A percentile compares a stretch with the other conserved stretches of the same genome.
These are phyloP conservation scores for Scedosporium apiospermum DNA, from an alignment of 2,329 filamentous ascomycete genomes.

Conservation along the genomic window DNA sequence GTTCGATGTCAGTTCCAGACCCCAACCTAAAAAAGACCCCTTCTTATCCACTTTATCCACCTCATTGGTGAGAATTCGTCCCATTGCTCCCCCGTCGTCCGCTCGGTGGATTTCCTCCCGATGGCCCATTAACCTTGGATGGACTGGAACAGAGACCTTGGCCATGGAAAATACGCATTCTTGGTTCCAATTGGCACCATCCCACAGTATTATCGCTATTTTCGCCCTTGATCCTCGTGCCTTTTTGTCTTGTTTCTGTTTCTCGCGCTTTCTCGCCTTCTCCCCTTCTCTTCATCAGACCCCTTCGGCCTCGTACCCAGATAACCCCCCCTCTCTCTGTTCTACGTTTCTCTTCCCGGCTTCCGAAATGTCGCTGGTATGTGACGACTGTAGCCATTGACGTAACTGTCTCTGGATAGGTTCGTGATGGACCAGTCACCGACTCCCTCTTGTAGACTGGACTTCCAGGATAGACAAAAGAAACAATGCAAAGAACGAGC, in stretches of 20 bases:
- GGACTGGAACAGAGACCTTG: not conserved
- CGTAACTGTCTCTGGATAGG: not conserved
- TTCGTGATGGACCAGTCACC: not conserved
- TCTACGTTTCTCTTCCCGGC: not conserved
- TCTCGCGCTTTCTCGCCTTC: not conserved
- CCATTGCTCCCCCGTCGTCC: not conserved
- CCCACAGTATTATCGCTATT: not conserved
- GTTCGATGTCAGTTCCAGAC: not conserved
- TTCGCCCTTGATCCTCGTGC: not conserved
- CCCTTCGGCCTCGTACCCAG: not conserved
- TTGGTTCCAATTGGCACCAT: not conserved
- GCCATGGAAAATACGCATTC: not conserved
- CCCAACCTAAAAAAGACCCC: not conserved
- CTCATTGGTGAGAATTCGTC: not conserved
- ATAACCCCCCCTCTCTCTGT: not conserved
- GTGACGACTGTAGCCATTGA: not conserved
- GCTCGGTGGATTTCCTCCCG: not conserved
- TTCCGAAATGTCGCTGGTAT: not conserved
- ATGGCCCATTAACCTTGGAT: not conserved
- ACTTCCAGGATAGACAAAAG: not conserved
- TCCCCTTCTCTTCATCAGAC: not conserved
- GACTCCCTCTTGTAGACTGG: not conserved
- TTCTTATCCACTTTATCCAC: not conserved
- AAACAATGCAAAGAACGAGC: not conserved
- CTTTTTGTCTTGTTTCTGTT: not conserved